Base-by-base conservation (phyloP, 306 rosid species). In the Astragalus membranaceus region DNA sequence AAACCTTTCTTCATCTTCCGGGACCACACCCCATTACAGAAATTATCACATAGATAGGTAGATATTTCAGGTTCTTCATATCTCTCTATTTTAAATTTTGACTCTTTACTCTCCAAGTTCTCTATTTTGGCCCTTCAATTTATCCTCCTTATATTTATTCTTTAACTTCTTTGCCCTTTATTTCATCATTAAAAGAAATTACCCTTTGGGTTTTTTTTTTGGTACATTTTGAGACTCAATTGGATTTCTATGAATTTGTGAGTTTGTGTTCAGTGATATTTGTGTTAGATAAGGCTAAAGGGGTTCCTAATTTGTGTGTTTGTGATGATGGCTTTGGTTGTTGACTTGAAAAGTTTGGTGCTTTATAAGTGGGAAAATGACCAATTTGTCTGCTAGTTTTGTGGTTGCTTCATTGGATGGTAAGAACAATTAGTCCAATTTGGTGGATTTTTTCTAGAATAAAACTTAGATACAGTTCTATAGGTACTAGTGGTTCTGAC, bases 221-320 rank as follows among this genome's bases (percentile, higher is more conserved):
- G n/a, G 32, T 17, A 43, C 54, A 67, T 61, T 51, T 13, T 75
- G 79, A 69, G 81, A 52, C 26, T 70, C 52, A 69, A 48, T 33
- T 69, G 8, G 17, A 7, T 37, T 36, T 39, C 43, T 42, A 42
- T 14, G 14, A 55, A 10, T 30, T 70, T 53, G 41, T 29, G 26
- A 6, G 6, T 48, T 69, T 33, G 0, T 26, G 39, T 14, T 52
- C 33, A 6, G 37, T 63, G 80, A 74, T 54, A 69, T 11, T 32
- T 69, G 10, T 17, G 69, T 55, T 67, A 73, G n/a, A 5, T 50
- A 64, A 61, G 10, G 36, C 37, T 72, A 32, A 17, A 6, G 60
- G 64, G 73, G 10, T 74, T 76, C 46, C 49, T 72, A 56, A 42
- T 9, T 72, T 64, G 69, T 79, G 76, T 75, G 79, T 32, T 42